These are phyloP conservation scores for Saussurea involucrata DNA, from an alignment of 129 eudicot species.

Conservation along the genomic window DNA sequence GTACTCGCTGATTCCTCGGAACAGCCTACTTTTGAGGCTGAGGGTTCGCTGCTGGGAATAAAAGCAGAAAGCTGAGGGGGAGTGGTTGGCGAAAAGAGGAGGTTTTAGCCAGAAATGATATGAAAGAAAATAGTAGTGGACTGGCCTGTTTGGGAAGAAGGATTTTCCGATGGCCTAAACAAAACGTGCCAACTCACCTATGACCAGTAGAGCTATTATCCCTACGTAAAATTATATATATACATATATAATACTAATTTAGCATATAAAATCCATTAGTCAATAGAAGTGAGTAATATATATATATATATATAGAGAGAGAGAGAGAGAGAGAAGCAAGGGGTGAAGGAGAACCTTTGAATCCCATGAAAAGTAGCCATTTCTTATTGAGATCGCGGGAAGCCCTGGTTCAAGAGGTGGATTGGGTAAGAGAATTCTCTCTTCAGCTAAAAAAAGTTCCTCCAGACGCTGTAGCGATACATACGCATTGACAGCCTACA, in stretches of 20 bases:
- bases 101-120: no score
- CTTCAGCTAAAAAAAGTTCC: conserved; percentile 76
- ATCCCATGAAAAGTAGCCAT: conserved; percentile 93
- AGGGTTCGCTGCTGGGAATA: no score
- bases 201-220: not conserved
- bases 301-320: no score
- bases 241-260: not conserved
- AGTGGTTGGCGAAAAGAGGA: no score
- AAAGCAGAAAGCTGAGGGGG: no score
- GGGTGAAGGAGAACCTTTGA: conserved; percentile 38
- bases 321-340: conserved; percentile 12
- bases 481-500: conserved; percentile 87
- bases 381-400: conserved; percentile 82
- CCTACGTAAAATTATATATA: not conserved
- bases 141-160: no score
- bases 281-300: not conserved
- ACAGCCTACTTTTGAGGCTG: no score
- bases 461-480: conserved; percentile 84
- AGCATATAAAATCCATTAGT: not conserved
- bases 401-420: conserved; percentile 68
- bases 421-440: conserved; percentile 68
- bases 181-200: not conserved
- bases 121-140: no score
- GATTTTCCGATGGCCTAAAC: not conserved
- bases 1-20: no score